These are phyloP conservation scores for Backusella tuberculispora DNA, from an alignment of 192 early-diverging fungal genomes.

Conservation along the genomic window DNA sequence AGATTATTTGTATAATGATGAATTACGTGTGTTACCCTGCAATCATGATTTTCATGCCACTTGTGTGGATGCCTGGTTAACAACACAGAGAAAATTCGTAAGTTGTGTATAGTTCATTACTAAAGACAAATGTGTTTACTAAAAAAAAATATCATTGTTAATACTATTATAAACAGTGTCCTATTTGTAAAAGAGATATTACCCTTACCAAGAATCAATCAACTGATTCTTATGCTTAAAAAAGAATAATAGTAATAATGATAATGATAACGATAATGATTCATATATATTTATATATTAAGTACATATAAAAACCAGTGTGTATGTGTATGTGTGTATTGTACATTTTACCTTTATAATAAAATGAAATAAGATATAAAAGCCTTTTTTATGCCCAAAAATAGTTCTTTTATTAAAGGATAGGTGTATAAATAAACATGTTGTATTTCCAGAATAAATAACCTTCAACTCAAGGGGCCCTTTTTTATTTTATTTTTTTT, in stretches of 20 bases:
- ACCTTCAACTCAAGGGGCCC: neutral
- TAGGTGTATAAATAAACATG: neutral
- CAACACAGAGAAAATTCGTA: slow-evolving; percentile 85
- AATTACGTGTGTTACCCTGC: slow-evolving; percentile 83
- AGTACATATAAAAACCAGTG: no score
- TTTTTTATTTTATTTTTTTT: neutral
- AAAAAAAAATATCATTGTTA: neutral
- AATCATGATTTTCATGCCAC: slow-evolving; percentile 85
- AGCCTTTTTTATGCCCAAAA: neutral
- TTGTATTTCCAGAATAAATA: neutral
- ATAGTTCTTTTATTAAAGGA: neutral
- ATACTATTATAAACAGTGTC: slow-evolving; percentile 28
- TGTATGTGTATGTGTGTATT: neutral
- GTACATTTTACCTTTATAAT: slow-evolving; percentile 3
- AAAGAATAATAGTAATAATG: neutral
- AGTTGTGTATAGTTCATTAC: slow-evolving; percentile 35
- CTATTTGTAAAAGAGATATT: slow-evolving; percentile 40
- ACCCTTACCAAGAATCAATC: slow-evolving; percentile 14
- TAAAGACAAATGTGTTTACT: neutral
- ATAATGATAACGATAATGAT: no score
- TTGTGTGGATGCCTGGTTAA: slow-evolving; percentile 95
- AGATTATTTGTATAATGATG: slow-evolving; percentile 81
- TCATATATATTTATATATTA: neutral
- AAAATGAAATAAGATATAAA: neutral
- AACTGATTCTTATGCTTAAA: slow-evolving; percentile 8